Conservation (phyloP, 805 yeast genomes). For the Priceomyces carsonii region DNA sequence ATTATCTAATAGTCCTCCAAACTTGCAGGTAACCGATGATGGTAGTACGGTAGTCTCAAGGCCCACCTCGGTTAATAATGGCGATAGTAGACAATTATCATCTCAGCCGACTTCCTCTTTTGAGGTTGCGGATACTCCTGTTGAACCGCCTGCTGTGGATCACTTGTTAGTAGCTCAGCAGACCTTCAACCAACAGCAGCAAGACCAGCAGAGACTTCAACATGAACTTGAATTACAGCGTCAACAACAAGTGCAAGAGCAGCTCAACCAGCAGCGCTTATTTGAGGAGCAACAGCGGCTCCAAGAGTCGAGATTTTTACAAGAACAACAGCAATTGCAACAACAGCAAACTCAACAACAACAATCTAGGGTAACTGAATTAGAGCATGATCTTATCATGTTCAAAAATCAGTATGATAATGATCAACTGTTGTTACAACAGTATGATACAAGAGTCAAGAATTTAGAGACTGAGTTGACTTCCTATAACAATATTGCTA, state of each 20-base stretch:
- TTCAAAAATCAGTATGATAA: conserved; percentile 81
- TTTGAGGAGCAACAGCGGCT: conserved; percentile 74
- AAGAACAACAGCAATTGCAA: conserved; percentile 65
- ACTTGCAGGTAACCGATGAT: conserved; percentile 49
- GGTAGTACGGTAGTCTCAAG: conserved; percentile 31
- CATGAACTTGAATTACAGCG: conserved; percentile 66
- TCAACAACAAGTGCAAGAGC: conserved; percentile 65
- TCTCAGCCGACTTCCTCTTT: conserved; percentile 41
- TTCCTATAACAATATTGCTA: conserved; percentile 61
- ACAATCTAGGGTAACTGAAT: conserved; percentile 75
- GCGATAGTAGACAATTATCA: conserved; percentile 39
- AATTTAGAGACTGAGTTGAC: conserved; percentile 72
- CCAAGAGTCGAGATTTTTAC: conserved; percentile 66
- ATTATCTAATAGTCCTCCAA: conserved; percentile 60
- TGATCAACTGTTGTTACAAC: conserved; percentile 80
- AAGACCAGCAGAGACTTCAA: conserved; percentile 60
- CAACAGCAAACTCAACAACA: conserved; percentile 73
- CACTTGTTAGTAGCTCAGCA: conserved; percentile 50
- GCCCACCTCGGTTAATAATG: conserved; percentile 27
- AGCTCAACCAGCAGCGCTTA: conserved; percentile 68
- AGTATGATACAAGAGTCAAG: conserved; percentile 83
- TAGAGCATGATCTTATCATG: conserved; percentile 77
- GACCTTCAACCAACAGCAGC: conserved; percentile 54
- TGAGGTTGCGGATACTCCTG: conserved; percentile 31
- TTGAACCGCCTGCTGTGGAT: conserved; percentile 34